Conservation (phyloP, 495 filamentous ascomycete species). For the Apiosordaria backusii region DNA sequence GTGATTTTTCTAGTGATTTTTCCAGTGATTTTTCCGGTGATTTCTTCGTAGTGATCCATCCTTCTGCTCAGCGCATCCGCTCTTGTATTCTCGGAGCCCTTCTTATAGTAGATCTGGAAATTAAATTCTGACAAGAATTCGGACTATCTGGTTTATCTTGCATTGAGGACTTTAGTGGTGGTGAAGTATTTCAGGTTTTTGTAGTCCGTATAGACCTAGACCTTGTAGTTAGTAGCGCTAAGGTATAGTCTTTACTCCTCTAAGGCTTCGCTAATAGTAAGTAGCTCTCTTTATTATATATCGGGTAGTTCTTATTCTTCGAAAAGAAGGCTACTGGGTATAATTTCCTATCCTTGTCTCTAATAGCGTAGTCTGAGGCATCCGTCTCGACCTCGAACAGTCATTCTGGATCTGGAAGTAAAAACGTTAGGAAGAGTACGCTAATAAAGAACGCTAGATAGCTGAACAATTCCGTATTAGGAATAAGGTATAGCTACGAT, state of each 20-base stretch:
- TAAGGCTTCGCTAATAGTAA: slow-evolving; percentile 11
- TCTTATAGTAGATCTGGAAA: slow-evolving; percentile 29
- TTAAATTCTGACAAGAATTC: slow-evolving; percentile 31
- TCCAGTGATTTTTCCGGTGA: no score
- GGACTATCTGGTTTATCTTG: slow-evolving; percentile 22
- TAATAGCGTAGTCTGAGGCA: slow-evolving; percentile 7
- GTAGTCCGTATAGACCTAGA: slow-evolving; percentile 12
- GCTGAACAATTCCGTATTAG: no score
- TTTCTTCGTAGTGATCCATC: neutral
- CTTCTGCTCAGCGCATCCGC: slow-evolving; percentile 12
- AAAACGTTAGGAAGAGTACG: neutral
- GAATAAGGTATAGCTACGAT: no score
- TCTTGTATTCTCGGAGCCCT: slow-evolving; percentile 13
- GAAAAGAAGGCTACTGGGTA: slow-evolving; percentile 14
- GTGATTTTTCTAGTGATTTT: no score
- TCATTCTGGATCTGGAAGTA: slow-evolving; percentile 2
- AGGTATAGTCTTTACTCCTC: slow-evolving; percentile 7
- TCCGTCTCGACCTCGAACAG: slow-evolving; percentile 13
- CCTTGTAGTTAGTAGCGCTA: neutral
- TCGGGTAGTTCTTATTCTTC: slow-evolving; percentile 11
- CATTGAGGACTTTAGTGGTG: slow-evolving; percentile 26
- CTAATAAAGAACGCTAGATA: no score
- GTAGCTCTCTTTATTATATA: slow-evolving; percentile 11
- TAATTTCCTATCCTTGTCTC: slow-evolving; percentile 6
- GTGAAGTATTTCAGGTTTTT: slow-evolving; percentile 24